Evolutionary conservation across 2,329 filamentous ascomycete genomes (phyloP).

Genomic region (Cyphellophora attinorum): DNA sequence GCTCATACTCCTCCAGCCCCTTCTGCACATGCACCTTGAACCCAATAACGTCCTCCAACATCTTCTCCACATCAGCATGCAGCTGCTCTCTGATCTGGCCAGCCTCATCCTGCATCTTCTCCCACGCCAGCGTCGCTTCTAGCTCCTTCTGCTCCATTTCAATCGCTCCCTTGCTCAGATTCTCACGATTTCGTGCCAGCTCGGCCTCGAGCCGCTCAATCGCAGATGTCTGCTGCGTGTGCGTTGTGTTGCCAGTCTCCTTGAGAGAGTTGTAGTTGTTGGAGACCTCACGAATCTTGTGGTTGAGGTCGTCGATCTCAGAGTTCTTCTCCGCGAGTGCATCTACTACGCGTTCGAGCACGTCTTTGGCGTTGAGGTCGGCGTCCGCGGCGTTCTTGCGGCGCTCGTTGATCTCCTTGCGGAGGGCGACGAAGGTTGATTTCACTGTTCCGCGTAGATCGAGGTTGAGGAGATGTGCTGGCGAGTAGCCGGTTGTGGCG

Average conservation of each 20-base stretch:
- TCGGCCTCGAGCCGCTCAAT: slow-evolving; percentile 99
- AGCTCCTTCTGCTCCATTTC: slow-evolving; percentile 55
- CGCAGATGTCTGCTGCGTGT: slow-evolving; percentile 79
- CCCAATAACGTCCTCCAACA: slow-evolving; percentile 94
- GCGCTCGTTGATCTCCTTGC: slow-evolving; percentile 88
- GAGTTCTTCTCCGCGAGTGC: slow-evolving; percentile 91
- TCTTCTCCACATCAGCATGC: slow-evolving; percentile 92
- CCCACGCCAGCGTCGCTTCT: slow-evolving; percentile 18
- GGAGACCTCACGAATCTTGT: slow-evolving; percentile 77
- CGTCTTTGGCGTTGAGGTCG: slow-evolving; percentile 89
- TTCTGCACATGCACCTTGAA: slow-evolving; percentile 98
- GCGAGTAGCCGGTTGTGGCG: slow-evolving; percentile 68
- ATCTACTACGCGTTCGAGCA: slow-evolving; percentile 90
- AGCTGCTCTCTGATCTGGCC: slow-evolving; percentile 70
- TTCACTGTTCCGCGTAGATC: slow-evolving; percentile 80
- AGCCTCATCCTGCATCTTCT: slow-evolving; percentile 18
- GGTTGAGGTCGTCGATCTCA: slow-evolving; percentile 85
- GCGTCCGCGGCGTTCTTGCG: slow-evolving; percentile 72
- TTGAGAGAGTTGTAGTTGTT: slow-evolving; percentile 82
- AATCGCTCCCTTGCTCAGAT: slow-evolving; percentile 22
- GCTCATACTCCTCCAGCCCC: slow-evolving; percentile 85
- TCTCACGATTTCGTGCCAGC: slow-evolving; percentile 44
- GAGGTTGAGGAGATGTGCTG: slow-evolving; percentile 76
- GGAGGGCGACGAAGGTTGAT: slow-evolving; percentile 63
- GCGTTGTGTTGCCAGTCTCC: slow-evolving; percentile 77